Evolutionary conservation across 2,329 filamentous ascomycete genomes (phyloP).

Genomic region (Pseudonectria buxi): DNA sequence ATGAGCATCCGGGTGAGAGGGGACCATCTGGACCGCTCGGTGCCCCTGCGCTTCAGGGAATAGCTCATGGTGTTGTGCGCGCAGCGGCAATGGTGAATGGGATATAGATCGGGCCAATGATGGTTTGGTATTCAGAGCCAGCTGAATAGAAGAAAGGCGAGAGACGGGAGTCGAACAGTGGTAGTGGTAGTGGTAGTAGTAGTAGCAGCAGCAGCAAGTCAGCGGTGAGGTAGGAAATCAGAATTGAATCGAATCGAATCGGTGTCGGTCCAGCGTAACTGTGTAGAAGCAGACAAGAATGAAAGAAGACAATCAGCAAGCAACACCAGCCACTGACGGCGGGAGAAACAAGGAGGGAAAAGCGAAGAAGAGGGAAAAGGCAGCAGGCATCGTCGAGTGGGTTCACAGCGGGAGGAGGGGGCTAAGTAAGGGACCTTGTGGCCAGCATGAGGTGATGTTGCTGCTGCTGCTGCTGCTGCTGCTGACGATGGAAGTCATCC

Average conservation of each 20-base stretch:
- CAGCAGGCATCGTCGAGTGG: conserved; percentile 1
- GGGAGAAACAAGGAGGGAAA: conserved; percentile 20
- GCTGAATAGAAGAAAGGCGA: conserved; percentile 8
- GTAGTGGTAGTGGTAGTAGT: conserved; percentile 5
- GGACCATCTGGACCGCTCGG: conserved; percentile 75
- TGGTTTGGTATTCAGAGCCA: conserved; percentile 14
- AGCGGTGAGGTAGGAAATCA: no score
- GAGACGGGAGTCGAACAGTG: conserved; percentile 2
- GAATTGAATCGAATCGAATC: conserved; percentile 2
- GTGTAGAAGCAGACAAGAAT: conserved; percentile 24
- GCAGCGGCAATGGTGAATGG: conserved; percentile 13
- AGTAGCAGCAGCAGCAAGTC: no score
- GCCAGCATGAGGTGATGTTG: conserved; percentile 9
- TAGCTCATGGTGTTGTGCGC: conserved; percentile 19
- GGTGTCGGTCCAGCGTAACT: conserved; percentile 17
- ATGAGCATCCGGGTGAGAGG: conserved; percentile 76
- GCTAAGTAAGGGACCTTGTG: conserved; percentile 1
- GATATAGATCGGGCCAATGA: not conserved
- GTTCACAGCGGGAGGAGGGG: not conserved
- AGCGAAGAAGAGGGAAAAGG: conserved; percentile 21
- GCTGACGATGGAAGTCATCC: no score
- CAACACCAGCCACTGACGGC: no score
- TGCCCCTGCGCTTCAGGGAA: conserved; percentile 30
- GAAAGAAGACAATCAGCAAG: conserved; percentile 15
- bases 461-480: not conserved